Base-by-base conservation (phyloP, 108 stramenopile genomes). In the Pseudonitzschia delicatissima region DNA sequence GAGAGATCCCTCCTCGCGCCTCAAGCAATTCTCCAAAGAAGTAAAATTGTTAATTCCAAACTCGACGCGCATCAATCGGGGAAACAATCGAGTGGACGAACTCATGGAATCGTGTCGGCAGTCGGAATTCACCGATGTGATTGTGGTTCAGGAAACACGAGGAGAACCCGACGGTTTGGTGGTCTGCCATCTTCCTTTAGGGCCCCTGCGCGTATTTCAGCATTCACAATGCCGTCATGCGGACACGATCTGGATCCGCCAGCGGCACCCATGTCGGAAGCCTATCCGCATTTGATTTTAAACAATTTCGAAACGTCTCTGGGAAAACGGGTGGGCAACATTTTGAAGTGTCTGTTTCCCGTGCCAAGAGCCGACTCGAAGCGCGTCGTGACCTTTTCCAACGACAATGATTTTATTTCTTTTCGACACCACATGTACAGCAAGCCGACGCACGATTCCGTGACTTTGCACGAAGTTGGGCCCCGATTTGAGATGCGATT, bases 11-110 rank as follows among this genome's bases (percentile, higher is more conserved):
- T 79, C 76, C 15, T 87, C 84, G 23, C 92, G 99, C 5, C 73
- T 99, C 62, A 98, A 97, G 71, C 96, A 97, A 74, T 99, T 99
- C 82, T 83, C 94, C 36, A 99, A 99, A 83, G 99, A 99, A 88
- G 68, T 99, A 53, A 94, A 95, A 66, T 77, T 98, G 8, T 64
- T 97, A 17, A 64, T 99, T 47, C 99, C 99, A 25, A 99, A 98
- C 74, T 85, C 96, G 5, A 90, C 92, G 34, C 67, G 96, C 0
- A 85, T 98, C 62, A 99, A 99, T 81, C 78, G 99, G 1, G 99
- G 99, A 39, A 96, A 87, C 68, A 82, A 88, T 77, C 91, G 93
- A 32, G 91, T 97, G 26, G 86, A 83, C 45, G 96, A 97, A 57
- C 82, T 99, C 57, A 91, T 98, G 35, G 91, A 94, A 50, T 83